Evolutionary conservation across 768 basidiomycete genomes (phyloP), one percentile per base, ranked within the genome.

Genomic region (Infundibulicybe gibba): DNA sequence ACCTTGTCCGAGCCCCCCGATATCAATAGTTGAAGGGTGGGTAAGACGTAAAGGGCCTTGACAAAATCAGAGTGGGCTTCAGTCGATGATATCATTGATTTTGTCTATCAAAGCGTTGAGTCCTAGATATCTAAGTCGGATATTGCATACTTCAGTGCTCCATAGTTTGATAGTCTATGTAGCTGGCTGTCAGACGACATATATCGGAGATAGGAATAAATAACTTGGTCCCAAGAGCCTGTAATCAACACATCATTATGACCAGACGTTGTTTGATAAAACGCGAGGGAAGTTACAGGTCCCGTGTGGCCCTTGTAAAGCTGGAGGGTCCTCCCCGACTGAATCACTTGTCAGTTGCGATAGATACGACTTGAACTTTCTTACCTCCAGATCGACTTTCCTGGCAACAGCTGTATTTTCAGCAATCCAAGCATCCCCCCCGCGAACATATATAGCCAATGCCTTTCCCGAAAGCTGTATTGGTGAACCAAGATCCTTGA

Each of bases 1-100:
- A 81, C 77, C 59, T 94, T 93, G 65, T 99, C 95, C 2, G 95
- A 95, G 37, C 92, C 82, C 20, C 88, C 87, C 1, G 94, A 94
- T 13, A 94, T 71, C 31, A 97, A 70, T 5, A 97, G 65, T 9
- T 70, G 65, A 6, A 83, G 70, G 3, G 75, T 65, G 2, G 88
- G 80, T 16, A 95, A 68, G 40, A 90, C 81, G 38, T 85, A 74
- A 17, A 98, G 66, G 35, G 80, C 71, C 68, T 98, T 99, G 50
- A 99, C 78, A 56, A 99, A 99, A 65, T 99, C 95, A 0, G 75
- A 69, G 59, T 99, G 95, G 2, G 86, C 91, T 21, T 74, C 63
- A 5, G 84, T 89, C 1, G 87, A 83, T 2, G 81, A 86, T 15
- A 94, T 64, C 37, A 82, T 49, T n/a, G 67, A 61, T 61, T 81